Percentiles rank a stretch among this genome's conserved stretches.
Evolutionary conservation across 495 filamentous ascomycete species (phyloP).

Genomic region (Aspergillus sclerotioniger): DNA sequence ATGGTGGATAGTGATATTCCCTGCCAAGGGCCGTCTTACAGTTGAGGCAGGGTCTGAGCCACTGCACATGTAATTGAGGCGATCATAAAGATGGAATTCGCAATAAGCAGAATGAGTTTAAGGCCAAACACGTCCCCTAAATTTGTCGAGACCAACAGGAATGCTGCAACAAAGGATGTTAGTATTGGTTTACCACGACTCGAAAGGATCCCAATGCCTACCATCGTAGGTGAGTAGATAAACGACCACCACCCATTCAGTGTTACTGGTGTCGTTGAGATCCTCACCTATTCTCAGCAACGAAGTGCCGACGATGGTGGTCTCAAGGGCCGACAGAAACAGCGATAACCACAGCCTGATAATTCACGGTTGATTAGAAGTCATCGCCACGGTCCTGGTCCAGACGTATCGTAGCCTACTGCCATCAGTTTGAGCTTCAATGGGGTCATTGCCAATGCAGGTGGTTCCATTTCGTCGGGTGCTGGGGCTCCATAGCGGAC

Average conservation of each 20-base stretch:
- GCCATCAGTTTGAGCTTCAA: too few relatives aligned
- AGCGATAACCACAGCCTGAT: conserved; percentile 42
- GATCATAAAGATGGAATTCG: conserved; percentile 50
- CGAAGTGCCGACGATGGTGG: conserved; percentile 50
- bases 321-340: conserved; percentile 56
- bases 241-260: conserved; percentile 27
- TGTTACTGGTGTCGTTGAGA: conserved; percentile 13
- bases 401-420: too few relatives aligned
- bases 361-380: too few relatives aligned
- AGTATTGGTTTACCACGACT: too few relatives aligned
- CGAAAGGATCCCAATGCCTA: too few relatives aligned
- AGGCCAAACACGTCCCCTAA: conserved; percentile 54
- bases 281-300: conserved; percentile 37
- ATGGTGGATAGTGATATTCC: too few relatives aligned
- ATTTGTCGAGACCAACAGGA: conserved; percentile 45
- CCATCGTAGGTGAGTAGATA: conserved; percentile 29
- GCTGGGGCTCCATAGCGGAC: too few relatives aligned
- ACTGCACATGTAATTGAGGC: conserved; percentile 57
- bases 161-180: too few relatives aligned
- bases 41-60: conserved; percentile 39
- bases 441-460: too few relatives aligned
- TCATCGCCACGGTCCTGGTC: too few relatives aligned
- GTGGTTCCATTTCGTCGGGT: too few relatives aligned
- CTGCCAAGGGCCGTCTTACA: conserved; percentile 40
- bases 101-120: conserved; percentile 42